phyloP scores from a whole-genome alignment of 1,284 basidiomycete species.

The Neonothopanus nambi region DNA sequence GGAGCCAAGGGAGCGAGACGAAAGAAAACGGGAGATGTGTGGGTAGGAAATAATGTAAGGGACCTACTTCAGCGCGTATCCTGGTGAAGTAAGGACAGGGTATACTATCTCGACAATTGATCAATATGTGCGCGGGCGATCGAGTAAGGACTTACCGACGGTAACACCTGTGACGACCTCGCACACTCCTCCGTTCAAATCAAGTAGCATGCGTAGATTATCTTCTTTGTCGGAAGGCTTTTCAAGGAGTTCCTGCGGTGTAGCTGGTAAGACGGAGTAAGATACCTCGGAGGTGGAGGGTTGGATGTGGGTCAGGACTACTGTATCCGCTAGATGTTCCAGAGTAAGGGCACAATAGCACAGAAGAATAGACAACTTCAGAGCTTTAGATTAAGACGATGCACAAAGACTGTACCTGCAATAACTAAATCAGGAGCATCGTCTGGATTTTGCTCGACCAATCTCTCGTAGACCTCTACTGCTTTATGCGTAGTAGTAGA shows the following conservation, averaged over 20 bases:
- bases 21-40: background rate
- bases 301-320: slow-evolving; percentile 81
- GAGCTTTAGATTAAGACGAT: slow-evolving; percentile 88
- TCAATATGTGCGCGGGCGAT: slow-evolving; percentile 81
- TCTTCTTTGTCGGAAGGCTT: slow-evolving; percentile 84
- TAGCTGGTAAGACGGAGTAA: slow-evolving; percentile 46
- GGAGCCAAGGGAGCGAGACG: background rate
- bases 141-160: slow-evolving; percentile 55
- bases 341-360: slow-evolving; percentile 73
- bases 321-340: slow-evolving; percentile 96
- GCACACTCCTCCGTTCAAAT: slow-evolving; percentile 83
- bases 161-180: slow-evolving; percentile 91
- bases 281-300: slow-evolving; percentile 55
- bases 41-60: background rate
- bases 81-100: slow-evolving; percentile 78
- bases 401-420: slow-evolving; percentile 77
- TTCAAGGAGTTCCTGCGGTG: slow-evolving; percentile 78
- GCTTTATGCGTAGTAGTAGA: slow-evolving; percentile 93
- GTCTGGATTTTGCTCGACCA: slow-evolving; percentile 78
- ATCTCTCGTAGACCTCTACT: slow-evolving; percentile 87
- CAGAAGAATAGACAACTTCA: slow-evolving; percentile 74
- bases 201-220: slow-evolving; percentile 85
- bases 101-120: slow-evolving; percentile 54
- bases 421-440: slow-evolving; percentile 94
- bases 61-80: slow-evolving; percentile 21